Conservation (phyloP, 352 stramenopile species). For the Blastocystis sp. region DNA sequence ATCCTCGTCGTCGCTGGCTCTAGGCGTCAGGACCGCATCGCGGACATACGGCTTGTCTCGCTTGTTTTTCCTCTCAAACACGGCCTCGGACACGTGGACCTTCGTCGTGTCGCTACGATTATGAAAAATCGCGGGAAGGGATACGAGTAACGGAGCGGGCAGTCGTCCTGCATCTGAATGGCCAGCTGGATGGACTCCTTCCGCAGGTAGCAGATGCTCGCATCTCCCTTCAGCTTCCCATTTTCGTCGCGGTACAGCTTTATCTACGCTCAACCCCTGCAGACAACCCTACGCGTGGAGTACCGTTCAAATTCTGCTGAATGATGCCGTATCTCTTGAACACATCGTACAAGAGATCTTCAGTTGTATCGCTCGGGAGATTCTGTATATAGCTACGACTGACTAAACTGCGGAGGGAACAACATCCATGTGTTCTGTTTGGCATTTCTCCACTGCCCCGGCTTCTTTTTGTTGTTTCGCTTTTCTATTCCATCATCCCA, state of each 20-base stretch:
- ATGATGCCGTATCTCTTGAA: constrained; percentile 69
- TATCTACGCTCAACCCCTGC: constrained; percentile 18
- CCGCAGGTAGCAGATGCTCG: constrained; percentile 64
- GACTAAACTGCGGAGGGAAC: not conserved
- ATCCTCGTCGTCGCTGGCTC: constrained; percentile 16
- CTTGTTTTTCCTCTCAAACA: constrained; percentile 64
- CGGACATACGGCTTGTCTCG: not conserved
- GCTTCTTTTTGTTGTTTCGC: constrained; percentile 51
- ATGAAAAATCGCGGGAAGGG: not conserved
- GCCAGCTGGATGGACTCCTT: constrained; percentile 67
- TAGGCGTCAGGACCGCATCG: not conserved
- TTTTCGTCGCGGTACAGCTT: constrained; percentile 68
- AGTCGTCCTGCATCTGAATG: constrained; percentile 67
- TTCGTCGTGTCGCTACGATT: constrained; percentile 58
- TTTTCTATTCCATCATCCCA: constrained; percentile 2
- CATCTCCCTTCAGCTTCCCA: constrained; percentile 62
- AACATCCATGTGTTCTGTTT: constrained; percentile 66
- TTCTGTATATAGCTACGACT: constrained; percentile 62
- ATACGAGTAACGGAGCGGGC: constrained; percentile 60
- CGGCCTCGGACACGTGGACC: constrained; percentile 37
- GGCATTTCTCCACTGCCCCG: constrained; percentile 32
- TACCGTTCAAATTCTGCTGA: constrained; percentile 60
- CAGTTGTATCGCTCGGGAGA: constrained; percentile 59
- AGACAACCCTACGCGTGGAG: constrained; percentile 36
- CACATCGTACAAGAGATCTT: constrained; percentile 62